Percentiles rank a stretch among this genome's conserved stretches.
Evolutionary conservation across 1,284 basidiomycete genomes (phyloP).

Genomic region (Boletus hoseneyae): DNA sequence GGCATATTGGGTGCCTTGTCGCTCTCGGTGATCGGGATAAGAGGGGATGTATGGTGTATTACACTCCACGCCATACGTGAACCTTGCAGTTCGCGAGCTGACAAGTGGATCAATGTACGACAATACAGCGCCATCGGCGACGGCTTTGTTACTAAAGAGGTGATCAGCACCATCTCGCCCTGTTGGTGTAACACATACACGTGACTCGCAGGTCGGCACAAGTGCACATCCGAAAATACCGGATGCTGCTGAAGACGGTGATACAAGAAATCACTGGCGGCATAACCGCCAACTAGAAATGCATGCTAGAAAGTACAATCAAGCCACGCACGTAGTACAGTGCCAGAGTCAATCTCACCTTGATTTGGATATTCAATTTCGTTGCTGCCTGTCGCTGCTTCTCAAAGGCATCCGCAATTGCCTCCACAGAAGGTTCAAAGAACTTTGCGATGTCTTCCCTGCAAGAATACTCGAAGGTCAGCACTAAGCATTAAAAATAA

Average conservation of each 20-base stretch:
- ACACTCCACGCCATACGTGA: conserved; percentile 39
- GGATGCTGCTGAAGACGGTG: neutral
- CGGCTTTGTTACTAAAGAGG: conserved; percentile 49
- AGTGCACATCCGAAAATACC: neutral
- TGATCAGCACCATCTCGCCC: conserved; percentile 2
- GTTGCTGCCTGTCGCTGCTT: conserved; percentile 29
- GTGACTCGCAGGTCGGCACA: conserved; percentile 20
- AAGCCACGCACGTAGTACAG: no score
- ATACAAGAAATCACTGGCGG: conserved; percentile 37
- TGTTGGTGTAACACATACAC: conserved; percentile 29
- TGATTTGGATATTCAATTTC: conserved; percentile 26
- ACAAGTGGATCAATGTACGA: conserved; percentile 50
- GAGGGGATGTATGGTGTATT: conserved; percentile 24
- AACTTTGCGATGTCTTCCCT: conserved; percentile 40
- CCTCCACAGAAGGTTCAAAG: conserved; percentile 45
- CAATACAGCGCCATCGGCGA: conserved; percentile 51
- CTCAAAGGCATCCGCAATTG: conserved; percentile 38
- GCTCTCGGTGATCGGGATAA: conserved; percentile 34
- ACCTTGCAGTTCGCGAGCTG: conserved; percentile 40
- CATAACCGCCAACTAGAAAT: conserved; percentile 45
- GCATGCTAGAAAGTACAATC: neutral
- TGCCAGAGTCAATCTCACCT: conserved; percentile 22
- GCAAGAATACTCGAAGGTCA: neutral
- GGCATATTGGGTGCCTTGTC: conserved; percentile 13
- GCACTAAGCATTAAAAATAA: neutral